Base-by-base conservation (phyloP, 1,139 yeast genomes). In the Arxiozyma telluris region DNA sequence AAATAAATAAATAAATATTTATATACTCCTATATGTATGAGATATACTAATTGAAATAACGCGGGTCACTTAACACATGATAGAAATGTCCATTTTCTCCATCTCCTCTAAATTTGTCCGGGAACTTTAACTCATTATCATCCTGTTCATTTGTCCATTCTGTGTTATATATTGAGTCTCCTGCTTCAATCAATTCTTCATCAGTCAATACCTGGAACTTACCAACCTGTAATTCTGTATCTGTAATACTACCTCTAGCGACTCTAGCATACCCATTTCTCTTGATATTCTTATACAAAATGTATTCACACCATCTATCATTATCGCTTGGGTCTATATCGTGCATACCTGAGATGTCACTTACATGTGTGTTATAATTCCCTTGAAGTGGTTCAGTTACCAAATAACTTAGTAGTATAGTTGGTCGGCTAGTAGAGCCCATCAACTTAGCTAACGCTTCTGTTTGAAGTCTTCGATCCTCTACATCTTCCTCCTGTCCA, bases 221-320 rank as follows among this genome's bases (percentile, higher is more conserved):
- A 54, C 96, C 98, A 46, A 89, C 86, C 73, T 93, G 98, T 55
- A 93, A 80, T 70, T 93, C 98, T 1, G 98, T 93, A 67, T 93
- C 98, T 1, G 98, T 93, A 61, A 93, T 91, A 1, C 96, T 84
- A 9, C 95, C 88, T 66, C 98, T 80, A 49, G 96, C 84, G 45
- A 93, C 86, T 69, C 98, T 82, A 1, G 98, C 98, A 68, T 93
- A 93, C 1, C 96, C 98, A 1, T 87, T 82, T 70, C 96, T 86
- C 69, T 82, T 85, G 71, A 93, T 74, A 57, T 86, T 84, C 69
- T 93, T 87, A 78, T 86, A 93, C 61, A 93, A 74, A 58, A 93
- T 90, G 72, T 93, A 93, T 72, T 93, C 96, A 73, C 98, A 93
- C 98, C 98, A 93, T 73, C 98, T 81, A 68, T 93, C 98, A 86